Percentiles rank a stretch among this genome's conserved stretches.
These are phyloP conservation scores for Geotrichum fermentans DNA, from an alignment of 1,139 yeast genomes.

Conservation along the genomic window DNA sequence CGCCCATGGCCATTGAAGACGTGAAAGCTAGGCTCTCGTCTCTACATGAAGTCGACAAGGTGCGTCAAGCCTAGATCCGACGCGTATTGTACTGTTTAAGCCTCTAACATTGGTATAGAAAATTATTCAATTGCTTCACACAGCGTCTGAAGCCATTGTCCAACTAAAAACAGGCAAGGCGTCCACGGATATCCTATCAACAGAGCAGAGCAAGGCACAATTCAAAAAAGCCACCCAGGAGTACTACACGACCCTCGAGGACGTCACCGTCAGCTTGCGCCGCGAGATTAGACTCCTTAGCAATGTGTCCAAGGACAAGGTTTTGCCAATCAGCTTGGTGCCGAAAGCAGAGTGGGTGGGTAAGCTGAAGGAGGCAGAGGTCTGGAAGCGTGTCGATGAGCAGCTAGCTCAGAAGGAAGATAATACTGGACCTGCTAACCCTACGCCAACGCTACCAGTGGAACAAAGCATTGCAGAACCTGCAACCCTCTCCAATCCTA, in stretches of 20 bases:
- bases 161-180: constrained; percentile 40
- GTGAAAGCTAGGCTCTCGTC: constrained; percentile 39
- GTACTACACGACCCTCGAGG: constrained; percentile 35
- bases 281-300: constrained; percentile 40
- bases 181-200: constrained; percentile 25
- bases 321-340: constrained; percentile 37
- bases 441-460: constrained; percentile 4
- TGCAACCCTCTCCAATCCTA: not conserved
- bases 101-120: constrained; percentile 22
- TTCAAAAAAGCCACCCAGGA: constrained; percentile 34
- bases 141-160: constrained; percentile 41
- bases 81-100: not conserved
- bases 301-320: constrained; percentile 40
- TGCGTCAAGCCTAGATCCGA: constrained; percentile 16
- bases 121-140: constrained; percentile 39
- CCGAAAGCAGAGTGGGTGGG: constrained; percentile 38
- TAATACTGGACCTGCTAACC: not conserved
- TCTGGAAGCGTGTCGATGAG: constrained; percentile 31
- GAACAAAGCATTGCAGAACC: not conserved
- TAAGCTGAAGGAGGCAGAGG: constrained; percentile 34
- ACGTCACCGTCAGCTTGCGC: constrained; percentile 39
- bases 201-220: constrained; percentile 29
- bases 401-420: not conserved
- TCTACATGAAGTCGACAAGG: constrained; percentile 39
- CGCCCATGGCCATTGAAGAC: constrained; percentile 34